Conservation (phyloP, 768 basidiomycete species). For the Kwoniella pini region DNA sequence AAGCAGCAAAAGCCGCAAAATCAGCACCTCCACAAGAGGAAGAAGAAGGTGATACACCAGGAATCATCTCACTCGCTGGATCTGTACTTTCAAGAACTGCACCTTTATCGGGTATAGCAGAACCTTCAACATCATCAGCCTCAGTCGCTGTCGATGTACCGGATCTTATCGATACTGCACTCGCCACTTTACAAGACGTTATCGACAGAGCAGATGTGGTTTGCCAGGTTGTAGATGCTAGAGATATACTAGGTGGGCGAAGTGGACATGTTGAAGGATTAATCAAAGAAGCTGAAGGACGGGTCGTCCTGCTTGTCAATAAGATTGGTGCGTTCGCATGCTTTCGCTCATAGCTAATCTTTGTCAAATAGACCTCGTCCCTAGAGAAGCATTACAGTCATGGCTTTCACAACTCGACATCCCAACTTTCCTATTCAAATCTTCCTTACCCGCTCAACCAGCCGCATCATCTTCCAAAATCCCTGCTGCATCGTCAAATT, state of each 20-base stretch:
- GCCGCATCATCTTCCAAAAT: conserved; percentile 24
- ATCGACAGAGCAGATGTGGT: conserved; percentile 76
- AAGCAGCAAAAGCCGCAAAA: conserved; percentile 62
- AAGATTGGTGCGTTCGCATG: conserved; percentile 67
- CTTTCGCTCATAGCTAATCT: background rate
- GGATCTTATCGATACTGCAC: conserved; percentile 64
- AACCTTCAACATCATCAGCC: conserved; percentile 10
- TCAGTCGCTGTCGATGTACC: conserved; percentile 59
- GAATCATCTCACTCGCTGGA: conserved; percentile 40
- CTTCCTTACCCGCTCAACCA: conserved; percentile 55
- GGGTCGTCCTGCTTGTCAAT: conserved; percentile 71
- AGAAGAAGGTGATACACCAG: conserved; percentile 50
- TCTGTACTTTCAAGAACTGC: conserved; percentile 32
- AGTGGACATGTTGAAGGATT: conserved; percentile 67
- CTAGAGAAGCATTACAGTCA: conserved; percentile 69
- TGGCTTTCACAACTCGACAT: conserved; percentile 69
- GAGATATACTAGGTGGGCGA: conserved; percentile 75
- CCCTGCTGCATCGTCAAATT: conserved; percentile 8
- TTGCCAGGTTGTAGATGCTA: conserved; percentile 76
- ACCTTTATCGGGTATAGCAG: conserved; percentile 20
- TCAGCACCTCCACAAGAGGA: conserved; percentile 55
- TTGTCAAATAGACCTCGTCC: conserved; percentile 73
- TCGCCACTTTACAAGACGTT: conserved; percentile 67
- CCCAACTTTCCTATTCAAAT: conserved; percentile 71
- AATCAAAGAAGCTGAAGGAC: conserved; percentile 57